phyloP scores from a whole-genome alignment of 2,329 filamentous ascomycete genomes.

The Elsinoe arachidis region DNA sequence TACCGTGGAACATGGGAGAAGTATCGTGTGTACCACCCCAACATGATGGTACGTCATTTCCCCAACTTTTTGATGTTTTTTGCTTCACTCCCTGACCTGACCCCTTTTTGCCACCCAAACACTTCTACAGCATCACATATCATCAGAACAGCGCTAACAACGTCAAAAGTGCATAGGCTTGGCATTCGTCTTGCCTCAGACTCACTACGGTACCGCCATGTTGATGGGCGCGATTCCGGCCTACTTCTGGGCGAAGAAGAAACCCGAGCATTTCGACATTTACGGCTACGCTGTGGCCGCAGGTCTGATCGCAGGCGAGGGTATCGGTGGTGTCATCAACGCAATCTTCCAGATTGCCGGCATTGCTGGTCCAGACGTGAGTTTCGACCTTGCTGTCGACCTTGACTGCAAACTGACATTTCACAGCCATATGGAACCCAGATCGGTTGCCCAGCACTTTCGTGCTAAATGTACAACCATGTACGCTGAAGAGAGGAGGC shows the following conservation, averaged over 20 bases:
- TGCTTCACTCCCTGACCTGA: not conserved
- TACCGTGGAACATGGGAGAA: slow-evolving; percentile 46
- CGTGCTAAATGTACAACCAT: slow-evolving; percentile 21
- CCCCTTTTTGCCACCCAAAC: too few relatives aligned
- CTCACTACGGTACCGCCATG: slow-evolving; percentile 51
- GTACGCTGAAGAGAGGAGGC: not conserved
- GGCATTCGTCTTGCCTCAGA: slow-evolving; percentile 50
- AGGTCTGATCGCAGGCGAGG: slow-evolving; percentile 55
- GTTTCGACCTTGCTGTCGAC: not conserved
- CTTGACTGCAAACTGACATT: not conserved
- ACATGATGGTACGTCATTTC: slow-evolving; percentile 42
- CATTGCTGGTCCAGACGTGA: slow-evolving; percentile 29
- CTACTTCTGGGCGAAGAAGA: slow-evolving; percentile 47
- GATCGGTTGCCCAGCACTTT: slow-evolving; percentile 34
- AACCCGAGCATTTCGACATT: slow-evolving; percentile 45
- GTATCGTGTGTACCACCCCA: slow-evolving; percentile 49
- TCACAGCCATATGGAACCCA: slow-evolving; percentile 31
- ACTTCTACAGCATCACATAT: not conserved
- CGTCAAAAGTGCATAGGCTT: slow-evolving; percentile 41
- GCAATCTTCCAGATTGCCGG: slow-evolving; percentile 43
- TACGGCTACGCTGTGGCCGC: slow-evolving; percentile 53
- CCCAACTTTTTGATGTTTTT: not conserved
- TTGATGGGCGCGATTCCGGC: slow-evolving; percentile 47
- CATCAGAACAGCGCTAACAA: not conserved
- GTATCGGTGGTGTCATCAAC: slow-evolving; percentile 55